Conservation (phyloP, 208 protist genomes). For the Leishmania gerbilli region DNA sequence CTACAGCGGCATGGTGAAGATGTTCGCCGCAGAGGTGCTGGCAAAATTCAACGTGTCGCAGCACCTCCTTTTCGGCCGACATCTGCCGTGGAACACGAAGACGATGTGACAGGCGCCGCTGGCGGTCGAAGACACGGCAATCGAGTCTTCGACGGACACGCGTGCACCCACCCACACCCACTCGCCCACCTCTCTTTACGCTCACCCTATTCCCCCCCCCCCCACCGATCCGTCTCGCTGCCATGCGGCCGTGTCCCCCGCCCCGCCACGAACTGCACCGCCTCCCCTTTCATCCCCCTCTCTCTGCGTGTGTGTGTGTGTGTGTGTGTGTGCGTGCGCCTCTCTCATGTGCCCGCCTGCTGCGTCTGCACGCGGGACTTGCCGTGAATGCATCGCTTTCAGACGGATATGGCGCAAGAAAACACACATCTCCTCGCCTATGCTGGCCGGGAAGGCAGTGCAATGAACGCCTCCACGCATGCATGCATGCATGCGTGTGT, state of each 20-base stretch:
- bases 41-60: conserved; percentile 95
- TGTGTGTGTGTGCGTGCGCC: too few relatives aligned
- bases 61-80: conserved; percentile 93
- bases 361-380: neutral
- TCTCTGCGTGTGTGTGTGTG: too few relatives aligned
- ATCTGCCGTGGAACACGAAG: conserved; percentile 81
- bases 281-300: neutral
- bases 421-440: too few relatives aligned
- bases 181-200: neutral
- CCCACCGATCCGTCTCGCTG: too few relatives aligned
- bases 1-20: conserved; percentile 93
- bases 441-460: neutral
- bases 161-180: too few relatives aligned
- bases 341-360: neutral
- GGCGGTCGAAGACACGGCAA: neutral
- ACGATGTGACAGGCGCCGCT: conserved; percentile 4
- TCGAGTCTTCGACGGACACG: neutral
- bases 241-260: neutral
- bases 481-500: too few relatives aligned
- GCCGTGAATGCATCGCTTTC: neutral
- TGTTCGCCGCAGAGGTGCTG: conserved; percentile 95
- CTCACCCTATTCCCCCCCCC: neutral
- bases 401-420: neutral
- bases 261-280: too few relatives aligned
- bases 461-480: neutral